phyloP scores from a whole-genome alignment of 768 basidiomycete genomes.

The Vararia minispora region DNA sequence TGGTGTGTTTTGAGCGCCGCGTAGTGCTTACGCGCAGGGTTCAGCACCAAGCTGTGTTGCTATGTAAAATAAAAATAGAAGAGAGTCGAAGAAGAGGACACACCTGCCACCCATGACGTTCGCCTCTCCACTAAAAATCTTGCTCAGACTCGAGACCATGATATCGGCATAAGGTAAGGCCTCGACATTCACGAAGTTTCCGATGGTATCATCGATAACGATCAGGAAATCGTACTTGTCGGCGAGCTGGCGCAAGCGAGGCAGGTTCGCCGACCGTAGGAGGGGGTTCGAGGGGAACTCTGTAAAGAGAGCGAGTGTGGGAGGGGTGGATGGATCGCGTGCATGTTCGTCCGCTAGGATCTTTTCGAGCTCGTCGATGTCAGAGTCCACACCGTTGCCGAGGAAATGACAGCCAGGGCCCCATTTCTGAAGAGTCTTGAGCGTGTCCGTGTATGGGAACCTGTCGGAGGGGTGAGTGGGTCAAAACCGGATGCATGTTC shows the following conservation, averaged over 20 bases:
- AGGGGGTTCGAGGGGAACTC: slow-evolving; percentile 97
- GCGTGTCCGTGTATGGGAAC: slow-evolving; percentile 91
- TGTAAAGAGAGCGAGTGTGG: slow-evolving; percentile 73
- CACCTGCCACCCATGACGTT: slow-evolving; percentile 99
- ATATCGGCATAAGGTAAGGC: slow-evolving; percentile 81
- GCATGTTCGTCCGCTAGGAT: slow-evolving; percentile 39
- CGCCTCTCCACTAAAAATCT: slow-evolving; percentile 88
- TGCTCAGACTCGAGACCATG: slow-evolving; percentile 84
- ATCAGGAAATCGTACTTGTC: slow-evolving; percentile 84
- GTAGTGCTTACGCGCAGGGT: slow-evolving; percentile 69
- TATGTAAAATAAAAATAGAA: not conserved
- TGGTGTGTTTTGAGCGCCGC: slow-evolving; percentile 49
- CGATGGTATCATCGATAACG: slow-evolving; percentile 90
- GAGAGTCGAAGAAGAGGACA: slow-evolving; percentile 14
- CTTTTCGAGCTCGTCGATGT: slow-evolving; percentile 61
- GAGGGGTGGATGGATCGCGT: slow-evolving; percentile 35
- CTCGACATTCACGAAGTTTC: slow-evolving; percentile 90
- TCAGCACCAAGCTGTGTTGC: slow-evolving; percentile 64
- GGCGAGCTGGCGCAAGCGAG: slow-evolving; percentile 63
- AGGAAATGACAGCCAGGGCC: slow-evolving; percentile 89
- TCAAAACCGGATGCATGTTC: not conserved
- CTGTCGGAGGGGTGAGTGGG: slow-evolving; percentile 26
- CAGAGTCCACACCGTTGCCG: slow-evolving; percentile 65
- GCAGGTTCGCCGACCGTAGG: slow-evolving; percentile 72
- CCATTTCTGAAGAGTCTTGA: slow-evolving; percentile 93